phyloP scores from a whole-genome alignment of 2,329 filamentous ascomycete species.

The Coniochaeta sp. region DNA sequence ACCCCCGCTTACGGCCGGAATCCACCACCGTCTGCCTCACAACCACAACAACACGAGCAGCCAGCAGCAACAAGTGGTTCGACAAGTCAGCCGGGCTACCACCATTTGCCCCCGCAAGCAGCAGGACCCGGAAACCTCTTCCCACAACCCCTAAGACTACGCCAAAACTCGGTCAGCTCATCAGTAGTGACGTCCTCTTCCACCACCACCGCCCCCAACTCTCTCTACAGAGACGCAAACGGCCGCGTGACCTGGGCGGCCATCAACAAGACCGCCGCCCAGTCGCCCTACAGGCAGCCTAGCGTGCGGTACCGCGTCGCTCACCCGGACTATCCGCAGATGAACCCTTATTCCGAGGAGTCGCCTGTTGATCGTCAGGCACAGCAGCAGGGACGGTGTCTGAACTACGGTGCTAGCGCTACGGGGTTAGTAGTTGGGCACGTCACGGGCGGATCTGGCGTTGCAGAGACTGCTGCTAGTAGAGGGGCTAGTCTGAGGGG shows the following conservation, averaged over 20 bases:
- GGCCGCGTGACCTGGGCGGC: not conserved
- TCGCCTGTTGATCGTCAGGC: constrained; percentile 3
- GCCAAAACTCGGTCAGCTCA: not conserved
- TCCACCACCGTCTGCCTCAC: too few species aligned
- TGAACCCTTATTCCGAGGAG: constrained; percentile 19
- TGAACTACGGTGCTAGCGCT: too few species aligned
- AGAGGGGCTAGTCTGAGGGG: constrained; percentile 5
- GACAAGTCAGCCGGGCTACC: too few species aligned
- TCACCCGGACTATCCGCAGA: constrained; percentile 19
- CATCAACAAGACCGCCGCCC: too few species aligned
- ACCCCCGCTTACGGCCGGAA: not conserved
- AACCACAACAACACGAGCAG: not conserved
- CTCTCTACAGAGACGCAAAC: not conserved
- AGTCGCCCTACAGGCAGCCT: too few species aligned
- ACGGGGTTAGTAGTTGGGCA: not conserved
- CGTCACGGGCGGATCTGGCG: too few species aligned
- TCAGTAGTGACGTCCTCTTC: constrained; percentile 4
- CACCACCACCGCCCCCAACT: not conserved
- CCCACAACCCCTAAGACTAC: constrained; percentile 7
- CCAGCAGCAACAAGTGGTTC: too few species aligned
- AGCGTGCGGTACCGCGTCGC: constrained; percentile 1
- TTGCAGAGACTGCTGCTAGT: not conserved
- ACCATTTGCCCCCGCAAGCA: not conserved
- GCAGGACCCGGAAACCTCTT: not conserved
- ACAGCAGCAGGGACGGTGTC: too few species aligned